Evolutionary conservation across 2,329 filamentous ascomycete genomes (phyloP).

Genomic region (Hirsutella minnesotensis): DNA sequence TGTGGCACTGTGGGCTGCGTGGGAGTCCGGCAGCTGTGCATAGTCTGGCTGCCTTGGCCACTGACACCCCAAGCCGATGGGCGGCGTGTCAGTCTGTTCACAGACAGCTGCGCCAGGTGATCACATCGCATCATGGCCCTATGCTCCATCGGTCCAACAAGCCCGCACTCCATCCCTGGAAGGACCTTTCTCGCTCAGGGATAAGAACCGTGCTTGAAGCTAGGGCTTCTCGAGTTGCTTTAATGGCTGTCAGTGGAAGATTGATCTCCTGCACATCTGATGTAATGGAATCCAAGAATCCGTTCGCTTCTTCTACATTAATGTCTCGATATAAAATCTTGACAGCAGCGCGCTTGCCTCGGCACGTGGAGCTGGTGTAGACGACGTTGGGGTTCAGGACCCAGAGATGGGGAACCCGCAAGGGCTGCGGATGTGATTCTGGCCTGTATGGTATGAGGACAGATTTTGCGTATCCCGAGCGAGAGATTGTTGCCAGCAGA

Average conservation of each 20-base stretch:
- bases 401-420: constrained; percentile 35
- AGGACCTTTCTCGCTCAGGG: constrained; percentile 41
- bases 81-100: too few species aligned
- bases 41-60: too few species aligned
- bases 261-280: constrained; percentile 48
- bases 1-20: too few species aligned
- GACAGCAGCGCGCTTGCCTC: constrained; percentile 26
- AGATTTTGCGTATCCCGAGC: constrained; percentile 47
- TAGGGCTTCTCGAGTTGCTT: constrained; percentile 30
- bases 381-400: constrained; percentile 43
- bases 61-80: too few species aligned
- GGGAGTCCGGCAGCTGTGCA: too few species aligned
- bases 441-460: constrained; percentile 29
- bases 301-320: constrained; percentile 28
- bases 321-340: constrained; percentile 42
- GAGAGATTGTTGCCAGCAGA: constrained; percentile 38
- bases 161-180: constrained; percentile 57
- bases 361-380: constrained; percentile 31
- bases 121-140: too few species aligned
- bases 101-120: too few species aligned
- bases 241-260: constrained; percentile 39
- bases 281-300: constrained; percentile 35
- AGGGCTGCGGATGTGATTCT: constrained; percentile 1
- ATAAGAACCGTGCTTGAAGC: constrained; percentile 36
- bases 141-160: constrained; percentile 35